Evolutionary conservation across 2,329 filamentous ascomycete genomes (phyloP).

Genomic region (Fusarium domesticum): DNA sequence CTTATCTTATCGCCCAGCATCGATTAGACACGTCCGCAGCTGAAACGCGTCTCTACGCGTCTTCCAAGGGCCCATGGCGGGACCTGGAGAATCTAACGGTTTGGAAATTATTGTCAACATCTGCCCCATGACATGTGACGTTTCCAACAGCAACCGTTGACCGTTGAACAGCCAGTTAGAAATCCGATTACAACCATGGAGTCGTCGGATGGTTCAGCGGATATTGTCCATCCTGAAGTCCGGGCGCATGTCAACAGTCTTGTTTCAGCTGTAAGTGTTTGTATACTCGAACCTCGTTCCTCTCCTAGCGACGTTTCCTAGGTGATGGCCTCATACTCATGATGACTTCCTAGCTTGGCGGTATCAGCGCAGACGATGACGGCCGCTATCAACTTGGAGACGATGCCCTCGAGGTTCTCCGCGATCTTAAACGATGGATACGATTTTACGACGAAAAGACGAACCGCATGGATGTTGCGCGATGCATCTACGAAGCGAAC

Average conservation of each 20-base stretch:
- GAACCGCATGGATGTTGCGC: slow-evolving; percentile 90
- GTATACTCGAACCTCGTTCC: neutral
- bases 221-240: slow-evolving; percentile 84
- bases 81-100: slow-evolving; percentile 5
- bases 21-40: slow-evolving; percentile 18
- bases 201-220: slow-evolving; percentile 47
- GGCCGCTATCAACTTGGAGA: slow-evolving; percentile 87
- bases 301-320: neutral
- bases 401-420: slow-evolving; percentile 85
- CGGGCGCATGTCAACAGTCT: slow-evolving; percentile 91
- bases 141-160: slow-evolving; percentile 7
- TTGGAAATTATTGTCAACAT: slow-evolving; percentile 14
- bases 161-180: slow-evolving; percentile 13
- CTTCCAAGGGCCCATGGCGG: slow-evolving; percentile 6
- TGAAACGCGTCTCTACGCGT: slow-evolving; percentile 25
- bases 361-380: slow-evolving; percentile 73
- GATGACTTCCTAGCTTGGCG: slow-evolving; percentile 67
- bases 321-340: neutral
- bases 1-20: slow-evolving; percentile 16
- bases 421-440: slow-evolving; percentile 93
- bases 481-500: slow-evolving; percentile 89
- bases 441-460: slow-evolving; percentile 91
- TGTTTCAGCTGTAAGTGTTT: slow-evolving; percentile 74
- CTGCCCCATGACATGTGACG: slow-evolving; percentile 22
- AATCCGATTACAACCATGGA: slow-evolving; percentile 46